Evolutionary conservation across 179 eudicot genomes (phyloP), one percentile per base, ranked within the genome.

Genomic region (Patellifolia procumbens): DNA sequence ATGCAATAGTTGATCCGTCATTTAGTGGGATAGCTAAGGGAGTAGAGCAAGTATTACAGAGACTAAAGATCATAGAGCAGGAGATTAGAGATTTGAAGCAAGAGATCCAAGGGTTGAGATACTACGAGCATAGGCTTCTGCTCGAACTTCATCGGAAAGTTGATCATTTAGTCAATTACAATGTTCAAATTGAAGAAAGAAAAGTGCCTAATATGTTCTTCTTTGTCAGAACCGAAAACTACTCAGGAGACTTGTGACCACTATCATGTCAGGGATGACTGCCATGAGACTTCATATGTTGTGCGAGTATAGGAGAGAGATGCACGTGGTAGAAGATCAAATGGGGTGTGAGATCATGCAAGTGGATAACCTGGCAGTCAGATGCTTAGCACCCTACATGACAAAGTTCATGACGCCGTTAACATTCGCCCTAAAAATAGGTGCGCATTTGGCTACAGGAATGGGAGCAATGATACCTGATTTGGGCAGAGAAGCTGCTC

Each of bases 71-170:
- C 80, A 95, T 95, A 4, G 93, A 93, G 70, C 90, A 87, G 72
- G 99, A 95, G 78, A 90, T 95, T 70, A 85, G 93, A 82, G 99
- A 95, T 78, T 63, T 95, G 48, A 95, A 91, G 83, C 97, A 90
- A 79, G 99, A 93, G 86, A 93, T 95, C 67, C 97, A 95, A 86
- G 99, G 99, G 79, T 83, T 95, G 83, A 89, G 99, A 85, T 89
- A 88, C 78, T 93, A 91, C 15, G 99, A 95, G 62, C 98, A 95
- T 83, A 86, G 92, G 76, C 97, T 95, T 56, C 78, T 95, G 67
- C 83, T 86, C 5, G 95, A 95, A 78, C 93, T 95, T 46, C 93
- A 91, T 71, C 87, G 85, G 49, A 95, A 93, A 88, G 88, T 95
- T 26, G 84, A 90, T 79, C 91, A 89, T 80, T 80, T 95, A 31